These are phyloP conservation scores for Uncinocarpus reesii DNA, from an alignment of 2,329 filamentous ascomycete genomes.

Conservation along the genomic window DNA sequence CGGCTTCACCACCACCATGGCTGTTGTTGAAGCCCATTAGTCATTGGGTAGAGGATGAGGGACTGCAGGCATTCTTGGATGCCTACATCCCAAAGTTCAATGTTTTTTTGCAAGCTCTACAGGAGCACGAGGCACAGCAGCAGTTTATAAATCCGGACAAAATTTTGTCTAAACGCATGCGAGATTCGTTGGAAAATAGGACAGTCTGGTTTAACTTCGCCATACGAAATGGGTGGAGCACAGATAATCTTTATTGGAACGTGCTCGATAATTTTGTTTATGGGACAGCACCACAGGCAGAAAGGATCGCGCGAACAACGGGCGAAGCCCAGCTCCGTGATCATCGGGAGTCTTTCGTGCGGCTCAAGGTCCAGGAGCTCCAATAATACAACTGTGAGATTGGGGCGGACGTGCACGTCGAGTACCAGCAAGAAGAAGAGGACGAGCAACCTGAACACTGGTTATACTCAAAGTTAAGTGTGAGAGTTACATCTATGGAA, in stretches of 20 bases:
- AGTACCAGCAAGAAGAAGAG: not conserved
- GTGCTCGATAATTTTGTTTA: slow-evolving; percentile 3
- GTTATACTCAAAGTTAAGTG: too few species aligned
- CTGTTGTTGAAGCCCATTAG: slow-evolving; percentile 18
- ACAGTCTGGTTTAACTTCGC: slow-evolving; percentile 10
- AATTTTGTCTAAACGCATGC: slow-evolving; percentile 6
- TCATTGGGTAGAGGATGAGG: slow-evolving; percentile 14
- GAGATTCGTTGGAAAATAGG: not conserved
- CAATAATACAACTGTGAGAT: not conserved
- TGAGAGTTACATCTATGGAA: too few species aligned
- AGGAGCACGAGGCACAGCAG: not conserved
- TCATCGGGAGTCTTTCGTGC: too few species aligned
- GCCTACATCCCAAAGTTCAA: slow-evolving; percentile 1
- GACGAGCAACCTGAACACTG: not conserved
- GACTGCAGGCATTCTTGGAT: not conserved
- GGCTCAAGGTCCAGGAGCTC: slow-evolving; percentile 1
- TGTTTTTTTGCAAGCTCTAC: slow-evolving; percentile 1
- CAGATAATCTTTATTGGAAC: slow-evolving; percentile 4
- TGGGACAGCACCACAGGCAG: not conserved
- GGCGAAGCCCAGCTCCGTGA: too few species aligned
- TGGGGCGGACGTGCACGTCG: not conserved
- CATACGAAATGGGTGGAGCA: not conserved
- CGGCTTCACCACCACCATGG: slow-evolving; percentile 20
- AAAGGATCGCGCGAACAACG: slow-evolving; percentile 1
- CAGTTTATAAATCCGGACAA: not conserved